Base-by-base conservation (phyloP, 768 basidiomycete species). In the Termitomyces bulborhizus region DNA sequence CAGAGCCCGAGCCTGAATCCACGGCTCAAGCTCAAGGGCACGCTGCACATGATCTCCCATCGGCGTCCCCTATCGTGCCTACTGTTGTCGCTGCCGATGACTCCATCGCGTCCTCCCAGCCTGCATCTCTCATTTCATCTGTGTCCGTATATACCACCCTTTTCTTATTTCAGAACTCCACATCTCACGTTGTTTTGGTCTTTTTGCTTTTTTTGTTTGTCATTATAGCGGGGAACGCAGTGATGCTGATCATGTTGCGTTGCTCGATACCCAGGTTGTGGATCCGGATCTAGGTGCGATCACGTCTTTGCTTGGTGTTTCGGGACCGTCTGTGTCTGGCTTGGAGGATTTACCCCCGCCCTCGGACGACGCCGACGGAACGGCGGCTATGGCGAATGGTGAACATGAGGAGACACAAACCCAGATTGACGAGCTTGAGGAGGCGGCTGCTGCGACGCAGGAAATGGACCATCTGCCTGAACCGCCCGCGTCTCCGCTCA, bases 401-500 rank as follows among this genome's bases (percentile, higher is more conserved):
- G 54, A 62, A 11, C 48, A 51, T 9, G 56, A 61, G 41, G 56
- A 60, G 44, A 63, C 61, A 18, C 64, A 67, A 54, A 55, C 60
- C 18, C 63, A 65, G 34, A 27, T 56, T 21, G 46, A 52, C 31
- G 59, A 56, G 8, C 46, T 59, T 4, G 61, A 64, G 27, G 24
- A n/a, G 16, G 21, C 2, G 21, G 21, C 21, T 21, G 21, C 21
- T 21, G 67, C 65, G 34, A 44, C 60, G 15, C 55, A 61, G 12
- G 69, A 69, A 52, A 65, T 42, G 40, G 80, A 82, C 46, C 78
- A 83, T 62, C 67, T 81, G 6, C 77, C 80, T 7, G 85, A 86
- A 62, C 82, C 82, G 29, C 82, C 83, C 31, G 74, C 76, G 18
- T 85, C 83, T 4, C 82, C 81, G 15, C 81, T 79, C 8, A 65